phyloP scores from a whole-genome alignment of 768 basidiomycete genomes.

The Cyclocybe aegerita region DNA sequence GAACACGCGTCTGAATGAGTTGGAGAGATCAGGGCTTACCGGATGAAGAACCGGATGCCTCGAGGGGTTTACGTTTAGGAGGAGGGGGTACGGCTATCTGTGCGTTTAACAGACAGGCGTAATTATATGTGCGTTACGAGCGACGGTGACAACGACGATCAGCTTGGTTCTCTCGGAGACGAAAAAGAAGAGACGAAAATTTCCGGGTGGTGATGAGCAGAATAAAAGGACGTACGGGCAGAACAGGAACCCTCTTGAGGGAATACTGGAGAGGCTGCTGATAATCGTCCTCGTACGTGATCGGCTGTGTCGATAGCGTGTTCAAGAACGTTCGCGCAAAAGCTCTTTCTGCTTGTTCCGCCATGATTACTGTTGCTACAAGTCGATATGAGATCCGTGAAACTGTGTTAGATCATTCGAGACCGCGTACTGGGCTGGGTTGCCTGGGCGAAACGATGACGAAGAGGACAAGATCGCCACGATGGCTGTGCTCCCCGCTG shows the following conservation, averaged over 20 bases:
- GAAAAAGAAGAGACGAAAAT: too few relatives aligned
- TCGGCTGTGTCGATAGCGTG: constrained; percentile 63
- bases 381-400: background rate
- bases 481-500: background rate
- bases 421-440: background rate
- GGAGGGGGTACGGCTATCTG: constrained; percentile 63
- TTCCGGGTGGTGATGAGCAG: background rate
- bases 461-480: background rate
- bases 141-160: constrained; percentile 2
- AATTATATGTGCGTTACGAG: too few relatives aligned
- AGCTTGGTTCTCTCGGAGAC: background rate
- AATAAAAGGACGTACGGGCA: constrained; percentile 50
- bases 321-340: constrained; percentile 69
- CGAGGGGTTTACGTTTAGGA: constrained; percentile 47
- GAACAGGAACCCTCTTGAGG: constrained; percentile 66
- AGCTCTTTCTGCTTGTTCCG: constrained; percentile 58
- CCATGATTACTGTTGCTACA: constrained; percentile 6
- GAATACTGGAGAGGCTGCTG: constrained; percentile 67
- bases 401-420: background rate
- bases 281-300: constrained; percentile 73
- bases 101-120: background rate
- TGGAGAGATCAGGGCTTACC: constrained; percentile 13
- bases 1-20: background rate
- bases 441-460: background rate
- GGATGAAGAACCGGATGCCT: constrained; percentile 18